phyloP scores from a whole-genome alignment of 495 filamentous ascomycete genomes.

The Sporormia fimetaria region DNA sequence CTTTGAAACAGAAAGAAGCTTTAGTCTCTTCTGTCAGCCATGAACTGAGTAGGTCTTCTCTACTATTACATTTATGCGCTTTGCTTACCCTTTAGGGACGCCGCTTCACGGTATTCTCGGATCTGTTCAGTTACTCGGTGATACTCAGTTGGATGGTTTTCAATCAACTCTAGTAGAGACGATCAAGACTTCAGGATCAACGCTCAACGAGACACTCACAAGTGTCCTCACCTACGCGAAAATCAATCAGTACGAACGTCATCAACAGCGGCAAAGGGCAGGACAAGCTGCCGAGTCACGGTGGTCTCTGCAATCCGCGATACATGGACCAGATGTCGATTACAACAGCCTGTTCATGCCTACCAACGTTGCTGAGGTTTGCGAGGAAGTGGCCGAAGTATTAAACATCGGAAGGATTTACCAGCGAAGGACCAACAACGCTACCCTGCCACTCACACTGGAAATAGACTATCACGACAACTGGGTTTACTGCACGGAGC shows the following conservation, averaged over 20 bases:
- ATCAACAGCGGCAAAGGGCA: background rate
- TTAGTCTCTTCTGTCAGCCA: background rate
- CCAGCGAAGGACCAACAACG: background rate
- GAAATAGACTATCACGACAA: background rate
- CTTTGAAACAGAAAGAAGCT: background rate
- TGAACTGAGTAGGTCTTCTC: too few relatives aligned
- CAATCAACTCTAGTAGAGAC: background rate
- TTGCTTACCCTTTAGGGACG: too few relatives aligned
- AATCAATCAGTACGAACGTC: conserved; percentile 1
- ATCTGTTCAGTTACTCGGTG: conserved; percentile 1
- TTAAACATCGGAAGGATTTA: background rate
- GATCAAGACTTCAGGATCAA: conserved; percentile 1
- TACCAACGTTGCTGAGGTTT: background rate
- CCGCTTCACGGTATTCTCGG: conserved; percentile 7
- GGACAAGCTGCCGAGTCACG: background rate
- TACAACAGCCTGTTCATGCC: background rate
- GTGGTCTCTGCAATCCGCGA: background rate
- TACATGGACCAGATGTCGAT: background rate
- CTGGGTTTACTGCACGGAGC: background rate
- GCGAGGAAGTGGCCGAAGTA: background rate
- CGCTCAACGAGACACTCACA: conserved; percentile 3
- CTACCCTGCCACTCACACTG: background rate
- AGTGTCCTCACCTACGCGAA: conserved; percentile 5
- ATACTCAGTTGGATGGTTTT: background rate
- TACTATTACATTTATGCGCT: too few relatives aligned